Conservation (phyloP, 208 protist species). For the Leishmania major region DNA sequence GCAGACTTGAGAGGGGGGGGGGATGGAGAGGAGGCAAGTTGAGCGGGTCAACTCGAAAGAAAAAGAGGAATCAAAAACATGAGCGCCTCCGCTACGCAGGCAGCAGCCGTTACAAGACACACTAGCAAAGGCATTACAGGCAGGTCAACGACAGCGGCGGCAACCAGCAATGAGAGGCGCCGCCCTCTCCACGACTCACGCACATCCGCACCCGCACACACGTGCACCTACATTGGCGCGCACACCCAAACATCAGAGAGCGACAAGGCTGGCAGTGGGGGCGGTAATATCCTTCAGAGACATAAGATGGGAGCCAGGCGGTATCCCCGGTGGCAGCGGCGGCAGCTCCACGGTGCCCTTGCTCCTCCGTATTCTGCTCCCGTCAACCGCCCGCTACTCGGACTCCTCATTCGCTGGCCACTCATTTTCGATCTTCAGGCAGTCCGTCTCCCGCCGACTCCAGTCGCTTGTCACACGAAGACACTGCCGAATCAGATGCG, state of each 20-base stretch:
- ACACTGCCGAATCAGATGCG: constrained; percentile 67
- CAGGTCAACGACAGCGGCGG: too few relatives aligned
- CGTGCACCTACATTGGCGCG: background rate
- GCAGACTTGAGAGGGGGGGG: background rate
- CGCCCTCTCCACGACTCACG: background rate
- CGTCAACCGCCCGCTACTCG: background rate
- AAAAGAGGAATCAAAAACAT: background rate
- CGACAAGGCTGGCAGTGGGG: background rate
- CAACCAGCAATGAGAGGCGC: too few relatives aligned
- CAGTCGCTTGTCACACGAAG: constrained; percentile 73
- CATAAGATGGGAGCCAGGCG: background rate
- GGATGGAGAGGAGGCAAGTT: background rate
- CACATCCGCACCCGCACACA: background rate
- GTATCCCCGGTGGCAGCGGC: background rate
- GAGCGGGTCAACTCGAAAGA: background rate
- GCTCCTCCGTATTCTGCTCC: background rate
- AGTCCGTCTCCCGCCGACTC: constrained; percentile 66
- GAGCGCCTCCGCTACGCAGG: too few relatives aligned
- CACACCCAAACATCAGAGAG: background rate
- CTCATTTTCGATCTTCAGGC: constrained; percentile 84
- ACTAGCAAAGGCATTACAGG: background rate
- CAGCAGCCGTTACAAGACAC: background rate
- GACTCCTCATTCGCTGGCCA: constrained; percentile 82
- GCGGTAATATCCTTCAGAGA: background rate
- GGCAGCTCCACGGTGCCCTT: background rate